A percentile compares a stretch with the other conserved stretches of the same genome.
phyloP scores from a whole-genome alignment of 2,329 filamentous ascomycete species.

The Tolypocladium nubicola region DNA sequence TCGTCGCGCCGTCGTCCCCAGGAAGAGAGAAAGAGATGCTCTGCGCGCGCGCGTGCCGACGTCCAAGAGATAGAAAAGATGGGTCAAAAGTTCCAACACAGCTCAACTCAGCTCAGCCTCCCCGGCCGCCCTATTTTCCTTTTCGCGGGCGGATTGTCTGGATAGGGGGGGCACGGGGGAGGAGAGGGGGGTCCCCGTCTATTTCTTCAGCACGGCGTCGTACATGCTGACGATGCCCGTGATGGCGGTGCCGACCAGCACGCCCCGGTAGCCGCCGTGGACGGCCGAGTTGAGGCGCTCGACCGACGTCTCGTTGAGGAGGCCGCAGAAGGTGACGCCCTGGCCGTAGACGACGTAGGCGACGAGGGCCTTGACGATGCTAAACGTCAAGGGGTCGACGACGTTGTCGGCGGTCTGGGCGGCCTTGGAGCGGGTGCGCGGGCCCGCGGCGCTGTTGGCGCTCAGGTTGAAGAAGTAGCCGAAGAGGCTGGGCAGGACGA shows the following conservation, averaged over 20 bases:
- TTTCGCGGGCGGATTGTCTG: neutral
- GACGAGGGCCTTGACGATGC: constrained; percentile 74
- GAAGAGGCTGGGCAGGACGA: constrained; percentile 57
- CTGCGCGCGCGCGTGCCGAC: neutral
- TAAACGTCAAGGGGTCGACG: constrained; percentile 83
- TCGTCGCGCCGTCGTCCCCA: neutral
- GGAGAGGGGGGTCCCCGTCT: neutral
- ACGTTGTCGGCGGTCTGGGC: constrained; percentile 37
- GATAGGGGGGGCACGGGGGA: neutral
- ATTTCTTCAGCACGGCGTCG: constrained; percentile 66
- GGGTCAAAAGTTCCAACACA: neutral
- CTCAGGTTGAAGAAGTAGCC: constrained; percentile 92
- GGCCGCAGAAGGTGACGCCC: constrained; percentile 50
- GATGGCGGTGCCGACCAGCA: constrained; percentile 58
- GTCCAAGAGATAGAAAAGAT: neutral
- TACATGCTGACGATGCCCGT: constrained; percentile 62
- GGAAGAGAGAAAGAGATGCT: constrained; percentile 2
- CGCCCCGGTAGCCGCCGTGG: constrained; percentile 60
- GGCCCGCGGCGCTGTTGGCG: constrained; percentile 30
- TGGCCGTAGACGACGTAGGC: constrained; percentile 73
- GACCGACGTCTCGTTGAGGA: constrained; percentile 49
- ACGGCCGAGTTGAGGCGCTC: constrained; percentile 53
- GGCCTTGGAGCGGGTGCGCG: constrained; percentile 30
- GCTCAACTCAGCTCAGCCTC: neutral
- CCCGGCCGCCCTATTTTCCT: neutral